Percentiles rank a stretch among this genome's conserved stretches.
These are phyloP conservation scores for Aspergillus quadrilineatus DNA, from an alignment of 2,329 filamentous ascomycete genomes.

Conservation along the genomic window DNA sequence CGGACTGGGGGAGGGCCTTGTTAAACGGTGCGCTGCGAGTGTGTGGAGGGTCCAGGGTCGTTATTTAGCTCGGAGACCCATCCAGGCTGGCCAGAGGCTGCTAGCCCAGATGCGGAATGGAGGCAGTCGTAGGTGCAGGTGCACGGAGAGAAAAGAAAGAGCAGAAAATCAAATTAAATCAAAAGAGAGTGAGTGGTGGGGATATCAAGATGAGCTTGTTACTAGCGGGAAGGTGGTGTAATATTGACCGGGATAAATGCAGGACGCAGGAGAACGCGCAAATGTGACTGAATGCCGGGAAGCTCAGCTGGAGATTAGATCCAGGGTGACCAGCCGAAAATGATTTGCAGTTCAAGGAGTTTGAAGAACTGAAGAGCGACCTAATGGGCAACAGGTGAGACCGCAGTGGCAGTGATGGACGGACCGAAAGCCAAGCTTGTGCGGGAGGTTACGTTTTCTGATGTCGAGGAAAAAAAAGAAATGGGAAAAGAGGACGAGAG, in stretches of 20 bases:
- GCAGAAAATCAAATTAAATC: slow-evolving; percentile 16
- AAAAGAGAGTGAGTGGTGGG: slow-evolving; percentile 23
- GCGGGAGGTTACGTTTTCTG: neutral
- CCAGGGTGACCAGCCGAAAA: slow-evolving; percentile 11
- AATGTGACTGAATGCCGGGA: slow-evolving; percentile 19
- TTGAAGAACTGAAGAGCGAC: neutral
- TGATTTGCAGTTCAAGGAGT: slow-evolving; percentile 25
- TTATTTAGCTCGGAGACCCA: slow-evolving; percentile 39
- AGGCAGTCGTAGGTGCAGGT: neutral
- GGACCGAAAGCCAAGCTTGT: neutral
- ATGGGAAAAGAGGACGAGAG: neutral
- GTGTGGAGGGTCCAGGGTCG: slow-evolving; percentile 41
- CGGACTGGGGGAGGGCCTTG: slow-evolving; percentile 16
- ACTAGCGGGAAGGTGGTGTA: slow-evolving; percentile 41
- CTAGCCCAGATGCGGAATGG: slow-evolving; percentile 20
- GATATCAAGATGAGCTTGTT: slow-evolving; percentile 36
- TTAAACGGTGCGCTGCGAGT: slow-evolving; percentile 27
- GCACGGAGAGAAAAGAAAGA: slow-evolving; percentile 15
- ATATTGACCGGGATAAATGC: slow-evolving; percentile 39
- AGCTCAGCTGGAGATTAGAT: slow-evolving; percentile 17
- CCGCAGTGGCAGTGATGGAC: neutral
- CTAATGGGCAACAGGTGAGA: neutral
- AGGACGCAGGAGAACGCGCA: slow-evolving; percentile 32
- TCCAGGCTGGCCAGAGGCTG: slow-evolving; percentile 21
- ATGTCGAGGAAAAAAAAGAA: slow-evolving; percentile 5